Conservation (phyloP, 108 stramenopile species). For the Poteriospumella lacustris region DNA sequence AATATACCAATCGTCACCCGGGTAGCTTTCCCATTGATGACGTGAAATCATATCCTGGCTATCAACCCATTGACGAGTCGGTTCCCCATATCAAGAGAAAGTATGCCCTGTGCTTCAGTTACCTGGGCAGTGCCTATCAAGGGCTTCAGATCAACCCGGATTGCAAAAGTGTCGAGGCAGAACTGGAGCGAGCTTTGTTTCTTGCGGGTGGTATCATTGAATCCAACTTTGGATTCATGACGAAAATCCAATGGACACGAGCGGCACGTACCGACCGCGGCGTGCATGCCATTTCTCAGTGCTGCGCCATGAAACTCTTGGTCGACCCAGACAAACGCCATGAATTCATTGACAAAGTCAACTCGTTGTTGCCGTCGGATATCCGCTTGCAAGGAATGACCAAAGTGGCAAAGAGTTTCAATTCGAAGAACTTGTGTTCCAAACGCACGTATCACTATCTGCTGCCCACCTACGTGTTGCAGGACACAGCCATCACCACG, state of each 20-base stretch:
- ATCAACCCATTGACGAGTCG: neutral
- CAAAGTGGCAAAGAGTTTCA: slow-evolving; percentile 73
- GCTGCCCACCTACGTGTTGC: slow-evolving; percentile 73
- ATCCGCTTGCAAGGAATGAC: slow-evolving; percentile 73
- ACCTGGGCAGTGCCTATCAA: slow-evolving; percentile 13
- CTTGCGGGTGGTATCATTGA: slow-evolving; percentile 59
- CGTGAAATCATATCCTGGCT: neutral
- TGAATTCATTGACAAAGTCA: slow-evolving; percentile 43
- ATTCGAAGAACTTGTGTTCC: slow-evolving; percentile 78
- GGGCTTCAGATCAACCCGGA: slow-evolving; percentile 41
- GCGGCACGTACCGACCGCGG: slow-evolving; percentile 95
- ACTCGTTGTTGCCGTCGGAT: slow-evolving; percentile 72
- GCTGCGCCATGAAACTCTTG: slow-evolving; percentile 63
- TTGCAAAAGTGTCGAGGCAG: slow-evolving; percentile 74
- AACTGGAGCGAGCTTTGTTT: slow-evolving; percentile 77
- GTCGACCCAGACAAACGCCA: neutral
- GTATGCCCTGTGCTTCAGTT: slow-evolving; percentile 18
- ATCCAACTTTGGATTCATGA: slow-evolving; percentile 75
- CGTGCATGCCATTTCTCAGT: slow-evolving; percentile 86
- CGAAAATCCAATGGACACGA: slow-evolving; percentile 83
- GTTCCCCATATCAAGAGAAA: neutral
- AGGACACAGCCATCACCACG: neutral
- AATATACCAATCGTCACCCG: too few species aligned
- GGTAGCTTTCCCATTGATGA: slow-evolving; percentile 24
- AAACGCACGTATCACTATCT: slow-evolving; percentile 92